Conservation (phyloP, 2,329 filamentous ascomycete species). For the Penicillium sp. region DNA sequence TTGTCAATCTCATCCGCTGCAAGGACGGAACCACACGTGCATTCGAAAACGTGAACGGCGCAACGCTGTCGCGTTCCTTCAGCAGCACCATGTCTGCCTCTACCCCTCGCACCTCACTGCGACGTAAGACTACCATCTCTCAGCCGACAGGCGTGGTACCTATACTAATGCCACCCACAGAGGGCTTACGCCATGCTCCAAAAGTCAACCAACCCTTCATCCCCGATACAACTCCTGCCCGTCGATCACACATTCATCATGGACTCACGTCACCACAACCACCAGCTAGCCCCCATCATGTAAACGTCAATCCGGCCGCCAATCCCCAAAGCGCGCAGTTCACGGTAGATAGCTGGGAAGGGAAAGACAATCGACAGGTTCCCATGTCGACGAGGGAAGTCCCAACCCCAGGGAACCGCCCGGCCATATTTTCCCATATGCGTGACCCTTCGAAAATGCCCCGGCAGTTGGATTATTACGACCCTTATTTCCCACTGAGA, state of each 20-base stretch:
- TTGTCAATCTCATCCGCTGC: neutral
- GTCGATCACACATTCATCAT: constrained; percentile 26
- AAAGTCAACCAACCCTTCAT: constrained; percentile 35
- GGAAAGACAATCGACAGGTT: constrained; percentile 29
- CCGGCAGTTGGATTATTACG: constrained; percentile 33
- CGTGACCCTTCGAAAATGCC: constrained; percentile 23
- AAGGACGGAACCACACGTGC: neutral
- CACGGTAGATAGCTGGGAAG: constrained; percentile 31
- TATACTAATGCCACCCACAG: constrained; percentile 19
- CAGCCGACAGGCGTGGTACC: neutral
- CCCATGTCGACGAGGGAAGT: constrained; percentile 37
- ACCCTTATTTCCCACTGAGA: constrained; percentile 31
- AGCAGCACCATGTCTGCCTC: constrained; percentile 17
- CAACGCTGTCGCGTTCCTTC: constrained; percentile 1
- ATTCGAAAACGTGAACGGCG: neutral
- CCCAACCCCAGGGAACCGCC: constrained; percentile 37
- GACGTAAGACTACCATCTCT: constrained; percentile 13
- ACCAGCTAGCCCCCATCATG: constrained; percentile 15
- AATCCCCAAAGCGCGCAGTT: constrained; percentile 27
- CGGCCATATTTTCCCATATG: constrained; percentile 28
- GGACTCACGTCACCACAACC: constrained; percentile 31
- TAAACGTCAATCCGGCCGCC: constrained; percentile 24
- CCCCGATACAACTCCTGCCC: constrained; percentile 31
- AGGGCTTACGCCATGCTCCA: constrained; percentile 35
- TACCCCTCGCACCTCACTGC: constrained; percentile 21